Conservation (phyloP, 2,329 filamentous ascomycete species). For the Calonectria pseudoreteaudii region DNA sequence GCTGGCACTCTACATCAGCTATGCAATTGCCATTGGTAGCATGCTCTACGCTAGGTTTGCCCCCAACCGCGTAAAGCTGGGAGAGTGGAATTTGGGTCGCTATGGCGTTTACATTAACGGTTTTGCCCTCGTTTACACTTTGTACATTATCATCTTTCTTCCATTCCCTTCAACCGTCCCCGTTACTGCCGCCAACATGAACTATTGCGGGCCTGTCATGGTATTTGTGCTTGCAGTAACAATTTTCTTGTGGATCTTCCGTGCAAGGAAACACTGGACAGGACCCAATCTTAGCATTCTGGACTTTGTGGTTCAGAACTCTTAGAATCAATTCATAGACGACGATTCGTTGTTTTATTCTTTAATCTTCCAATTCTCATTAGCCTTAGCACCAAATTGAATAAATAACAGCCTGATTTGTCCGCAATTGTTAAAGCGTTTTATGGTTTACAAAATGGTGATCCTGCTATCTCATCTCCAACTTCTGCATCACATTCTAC, state of each 20-base stretch:
- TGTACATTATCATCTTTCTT: slow-evolving; percentile 41
- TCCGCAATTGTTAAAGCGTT: neutral
- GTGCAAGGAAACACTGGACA: slow-evolving; percentile 37
- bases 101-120: slow-evolving; percentile 32
- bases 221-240: slow-evolving; percentile 34
- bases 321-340: neutral
- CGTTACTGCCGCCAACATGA: slow-evolving; percentile 38
- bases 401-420: neutral
- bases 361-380: neutral
- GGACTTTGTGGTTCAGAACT: slow-evolving; percentile 37
- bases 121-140: slow-evolving; percentile 38
- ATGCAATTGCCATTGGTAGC: slow-evolving; percentile 39
- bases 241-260: slow-evolving; percentile 31
- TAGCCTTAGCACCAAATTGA: neutral
- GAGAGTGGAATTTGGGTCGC: slow-evolving; percentile 40
- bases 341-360: neutral
- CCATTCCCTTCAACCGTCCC: slow-evolving; percentile 40
- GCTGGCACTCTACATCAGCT: slow-evolving; percentile 40
- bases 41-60: slow-evolving; percentile 37
- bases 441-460: no score
- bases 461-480: no score
- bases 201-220: slow-evolving; percentile 42
- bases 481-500: no score
- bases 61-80: slow-evolving; percentile 29
- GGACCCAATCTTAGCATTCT: slow-evolving; percentile 40